phyloP scores from a whole-genome alignment of 1,284 basidiomycete species.

The Malassezia japonica region DNA sequence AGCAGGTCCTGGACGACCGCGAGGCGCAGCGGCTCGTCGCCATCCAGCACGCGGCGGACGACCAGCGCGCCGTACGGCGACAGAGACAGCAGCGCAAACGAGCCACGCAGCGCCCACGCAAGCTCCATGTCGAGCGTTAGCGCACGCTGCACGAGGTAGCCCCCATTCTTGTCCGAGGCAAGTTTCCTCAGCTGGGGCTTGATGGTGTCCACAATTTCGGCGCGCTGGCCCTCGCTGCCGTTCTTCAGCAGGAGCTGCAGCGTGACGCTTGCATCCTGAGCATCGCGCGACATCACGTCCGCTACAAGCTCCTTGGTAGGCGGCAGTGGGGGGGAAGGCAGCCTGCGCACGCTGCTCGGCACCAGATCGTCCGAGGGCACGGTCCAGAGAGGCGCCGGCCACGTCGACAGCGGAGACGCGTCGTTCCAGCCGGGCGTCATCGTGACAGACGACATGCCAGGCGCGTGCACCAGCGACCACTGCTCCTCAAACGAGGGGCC shows the following conservation, averaged over 20 bases:
- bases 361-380: too few species aligned
- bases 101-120: constrained; percentile 23
- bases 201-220: constrained; percentile 25
- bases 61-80: constrained; percentile 41
- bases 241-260: constrained; percentile 42
- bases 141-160: constrained; percentile 39
- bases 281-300: too few species aligned
- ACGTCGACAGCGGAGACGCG: too few species aligned
- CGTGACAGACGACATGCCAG: too few species aligned
- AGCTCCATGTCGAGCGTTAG: constrained; percentile 17
- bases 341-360: too few species aligned
- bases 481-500: background rate
- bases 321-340: too few species aligned
- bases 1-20: constrained; percentile 34
- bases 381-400: too few species aligned
- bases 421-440: too few species aligned
- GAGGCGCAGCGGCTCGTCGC: constrained; percentile 17
- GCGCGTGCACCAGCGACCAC: too few species aligned
- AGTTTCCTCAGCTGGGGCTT: constrained; percentile 21
- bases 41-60: constrained; percentile 31
- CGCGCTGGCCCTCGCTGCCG: constrained; percentile 13
- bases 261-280: constrained; percentile 28
- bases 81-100: constrained; percentile 28
- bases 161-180: constrained; percentile 33
- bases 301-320: too few species aligned